Evolutionary conservation across 225 moss, liverwort and hornwort species (phyloP), one percentile per base, ranked within the genome.

Genomic region (Pleurozium schreberi): DNA sequence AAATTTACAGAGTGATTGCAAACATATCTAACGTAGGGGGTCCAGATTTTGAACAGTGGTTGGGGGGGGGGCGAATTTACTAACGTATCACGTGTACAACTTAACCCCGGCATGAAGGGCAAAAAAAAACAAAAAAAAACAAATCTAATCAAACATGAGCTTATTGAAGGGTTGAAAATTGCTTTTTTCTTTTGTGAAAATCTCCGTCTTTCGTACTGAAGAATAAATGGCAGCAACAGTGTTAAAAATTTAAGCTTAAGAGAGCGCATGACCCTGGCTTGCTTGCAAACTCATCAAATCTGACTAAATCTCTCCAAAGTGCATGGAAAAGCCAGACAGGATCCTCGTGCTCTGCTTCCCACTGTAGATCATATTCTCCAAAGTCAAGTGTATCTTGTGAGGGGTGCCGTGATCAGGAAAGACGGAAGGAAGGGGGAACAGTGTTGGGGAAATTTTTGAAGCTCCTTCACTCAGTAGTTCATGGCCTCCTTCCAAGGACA

Each of bases 291-390:
- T 86, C 73, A 52, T 43, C 8, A 80, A 88, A 92, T 87, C 88
- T 88, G 84, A 90, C 86, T 71, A 68, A 87, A 90, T 90, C 92
- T 74, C 88, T 90, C 74, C 83, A 22, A 90, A 83, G 71, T 74
- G 60, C 88, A 74, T 78, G 85, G 85, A 74, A 84, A 62, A 86
- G 47, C 70, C n/a, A 53, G 66, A 68, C 52, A 73, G 81, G 33
- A 92, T 59, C 75, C 92, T 84, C 92, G 87, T 90, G 92, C 92
- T 85, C 92, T 86, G 60, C 63, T 86, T 34, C 67, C 55, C 83
- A 27, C 85, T 87, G 75, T 60, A 61, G 86, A 92, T 88, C 88
- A 86, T 45, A 88, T 60, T 90, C 90, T 80, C 83, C 80, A 30
- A 66, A 62, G 60, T 88, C 83, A 83, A 79, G 80, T 53, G 60